phyloP scores from a whole-genome alignment of 2,329 filamentous ascomycete species.

The Claviceps humidiphila region DNA sequence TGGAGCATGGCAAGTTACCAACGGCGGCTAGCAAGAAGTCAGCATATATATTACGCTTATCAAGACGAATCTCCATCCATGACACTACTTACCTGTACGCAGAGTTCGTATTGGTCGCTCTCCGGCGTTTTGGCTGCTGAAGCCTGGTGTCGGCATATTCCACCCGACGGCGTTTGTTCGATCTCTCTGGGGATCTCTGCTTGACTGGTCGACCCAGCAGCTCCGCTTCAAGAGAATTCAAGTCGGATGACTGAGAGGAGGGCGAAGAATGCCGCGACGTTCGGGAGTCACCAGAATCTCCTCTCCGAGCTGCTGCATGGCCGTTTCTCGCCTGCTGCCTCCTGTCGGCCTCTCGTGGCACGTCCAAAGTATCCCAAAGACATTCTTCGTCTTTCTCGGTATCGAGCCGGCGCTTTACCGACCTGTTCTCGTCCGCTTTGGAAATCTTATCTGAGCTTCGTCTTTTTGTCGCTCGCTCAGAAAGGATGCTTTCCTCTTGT shows the following conservation, averaged over 20 bases:
- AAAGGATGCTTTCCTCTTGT: neutral
- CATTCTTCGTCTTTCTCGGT: constrained; percentile 14
- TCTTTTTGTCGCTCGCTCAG: neutral
- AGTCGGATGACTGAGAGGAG: constrained; percentile 21
- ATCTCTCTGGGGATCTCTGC: constrained; percentile 16
- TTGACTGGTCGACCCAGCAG: constrained; percentile 22
- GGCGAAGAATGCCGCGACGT: constrained; percentile 18
- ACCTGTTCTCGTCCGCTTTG: neutral
- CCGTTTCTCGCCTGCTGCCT: constrained; percentile 1
- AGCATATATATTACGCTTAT: neutral
- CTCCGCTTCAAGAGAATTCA: constrained; percentile 26
- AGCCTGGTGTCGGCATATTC: constrained; percentile 7
- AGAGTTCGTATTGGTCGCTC: constrained; percentile 20
- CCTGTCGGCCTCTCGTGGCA: constrained; percentile 6
- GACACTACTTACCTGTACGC: constrained; percentile 21
- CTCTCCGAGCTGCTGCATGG: constrained; percentile 2
- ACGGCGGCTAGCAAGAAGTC: constrained; percentile 18
- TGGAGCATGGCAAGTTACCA: constrained; percentile 13
- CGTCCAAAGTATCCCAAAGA: constrained; percentile 4
- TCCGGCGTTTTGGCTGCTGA: constrained; percentile 19
- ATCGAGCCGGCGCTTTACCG: constrained; percentile 15
- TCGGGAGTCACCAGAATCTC: constrained; percentile 12
- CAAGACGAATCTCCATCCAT: neutral
- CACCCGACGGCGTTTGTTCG: constrained; percentile 10
- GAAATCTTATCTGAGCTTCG: neutral